phyloP scores from a whole-genome alignment of 345 rosid species.

The Mercurialis annua region DNA sequence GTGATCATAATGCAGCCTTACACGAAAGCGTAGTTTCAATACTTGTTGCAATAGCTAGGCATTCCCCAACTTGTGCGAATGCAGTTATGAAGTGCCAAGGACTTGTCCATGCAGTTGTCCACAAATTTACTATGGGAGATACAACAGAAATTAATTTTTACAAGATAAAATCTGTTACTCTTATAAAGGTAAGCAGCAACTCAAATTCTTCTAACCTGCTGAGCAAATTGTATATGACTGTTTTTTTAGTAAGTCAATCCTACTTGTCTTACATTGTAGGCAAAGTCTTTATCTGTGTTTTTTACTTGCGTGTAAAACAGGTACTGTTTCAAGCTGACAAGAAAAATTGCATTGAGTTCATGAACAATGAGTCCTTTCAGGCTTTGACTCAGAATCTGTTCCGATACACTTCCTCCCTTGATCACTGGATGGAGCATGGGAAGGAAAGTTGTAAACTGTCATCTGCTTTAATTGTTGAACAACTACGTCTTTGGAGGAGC shows the following conservation, averaged over 20 bases:
- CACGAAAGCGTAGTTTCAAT: constrained; percentile 63
- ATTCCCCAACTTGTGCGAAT: constrained; percentile 72
- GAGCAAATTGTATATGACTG: background rate
- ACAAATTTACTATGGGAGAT: constrained; percentile 49
- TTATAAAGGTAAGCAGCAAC: constrained; percentile 56
- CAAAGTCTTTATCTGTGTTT: constrained; percentile 7
- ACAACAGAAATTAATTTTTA: constrained; percentile 42
- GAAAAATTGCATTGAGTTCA: constrained; percentile 50
- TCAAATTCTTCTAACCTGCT: constrained; percentile 2
- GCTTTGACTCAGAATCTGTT: constrained; percentile 71
- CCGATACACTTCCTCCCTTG: constrained; percentile 55
- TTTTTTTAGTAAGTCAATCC: constrained; percentile 3
- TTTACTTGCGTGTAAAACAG: constrained; percentile 33
- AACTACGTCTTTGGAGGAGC: constrained; percentile 76
- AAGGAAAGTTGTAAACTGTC: constrained; percentile 64
- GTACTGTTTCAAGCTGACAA: constrained; percentile 67
- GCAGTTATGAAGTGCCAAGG: constrained; percentile 72
- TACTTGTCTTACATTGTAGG: constrained; percentile 10
- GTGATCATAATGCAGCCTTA: constrained; percentile 42
- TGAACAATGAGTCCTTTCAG: constrained; percentile 48
- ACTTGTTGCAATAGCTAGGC: constrained; percentile 76
- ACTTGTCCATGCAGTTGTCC: constrained; percentile 57
- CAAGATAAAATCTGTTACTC: constrained; percentile 58
- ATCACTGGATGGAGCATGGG: constrained; percentile 67
- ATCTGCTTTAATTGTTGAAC: constrained; percentile 75